Evolutionary conservation across 371 early-diverging fungal species (phyloP).

Genomic region (Mortierella sp.): DNA sequence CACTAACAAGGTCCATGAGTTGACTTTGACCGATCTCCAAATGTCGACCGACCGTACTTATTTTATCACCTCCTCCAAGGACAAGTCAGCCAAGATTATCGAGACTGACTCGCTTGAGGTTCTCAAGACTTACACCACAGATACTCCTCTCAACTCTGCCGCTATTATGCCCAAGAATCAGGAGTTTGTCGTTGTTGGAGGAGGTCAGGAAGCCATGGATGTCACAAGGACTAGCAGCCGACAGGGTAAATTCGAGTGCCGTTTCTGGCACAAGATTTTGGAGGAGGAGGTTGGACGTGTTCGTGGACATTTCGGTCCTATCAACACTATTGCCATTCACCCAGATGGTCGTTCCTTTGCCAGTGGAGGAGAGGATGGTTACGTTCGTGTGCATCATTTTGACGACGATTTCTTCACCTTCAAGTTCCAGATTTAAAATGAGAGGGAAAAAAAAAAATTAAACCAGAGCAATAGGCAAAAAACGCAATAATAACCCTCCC

Average conservation of each 20-base stretch:
- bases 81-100: constrained; percentile 93
- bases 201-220: constrained; percentile 88
- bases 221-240: constrained; percentile 97
- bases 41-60: constrained; percentile 93
- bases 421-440: constrained; percentile 68
- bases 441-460: background rate
- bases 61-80: constrained; percentile 98
- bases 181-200: constrained; percentile 85
- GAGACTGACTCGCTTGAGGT: constrained; percentile 87
- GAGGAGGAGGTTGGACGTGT: constrained; percentile 98
- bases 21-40: constrained; percentile 95
- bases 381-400: constrained; percentile 95
- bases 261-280: constrained; percentile 98
- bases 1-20: constrained; percentile 69
- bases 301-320: constrained; percentile 99
- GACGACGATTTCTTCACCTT: constrained; percentile 97
- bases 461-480: too few species aligned
- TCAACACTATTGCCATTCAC: constrained; percentile 98
- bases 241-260: constrained; percentile 98
- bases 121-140: constrained; percentile 90
- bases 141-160: constrained; percentile 98
- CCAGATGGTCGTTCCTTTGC: constrained; percentile 95
- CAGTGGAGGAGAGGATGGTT: constrained; percentile 99
- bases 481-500: too few species aligned
- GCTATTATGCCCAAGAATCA: constrained; percentile 89